Evolutionary conservation across 225 moss, liverwort and hornwort genomes (phyloP).

Genomic region (Thuidium tamariscinum): DNA sequence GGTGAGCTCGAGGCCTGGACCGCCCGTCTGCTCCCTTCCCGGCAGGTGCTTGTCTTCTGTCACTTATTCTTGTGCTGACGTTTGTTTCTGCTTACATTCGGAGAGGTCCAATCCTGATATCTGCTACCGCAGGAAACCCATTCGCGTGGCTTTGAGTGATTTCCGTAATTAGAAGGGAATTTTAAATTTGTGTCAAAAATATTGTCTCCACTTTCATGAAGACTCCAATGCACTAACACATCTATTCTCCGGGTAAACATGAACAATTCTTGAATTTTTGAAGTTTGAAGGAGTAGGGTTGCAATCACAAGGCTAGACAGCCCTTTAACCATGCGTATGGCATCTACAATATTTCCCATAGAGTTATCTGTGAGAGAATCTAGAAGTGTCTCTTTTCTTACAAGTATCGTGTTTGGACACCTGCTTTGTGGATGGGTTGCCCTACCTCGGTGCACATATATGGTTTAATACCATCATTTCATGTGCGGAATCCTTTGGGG

Average conservation of each 20-base stretch:
- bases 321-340: not conserved
- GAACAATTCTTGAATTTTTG: not conserved
- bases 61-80: not conserved
- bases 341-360: not conserved
- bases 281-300: not conserved
- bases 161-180: not conserved
- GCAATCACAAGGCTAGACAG: not conserved
- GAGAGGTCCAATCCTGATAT: not conserved
- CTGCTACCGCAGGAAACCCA: not conserved
- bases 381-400: not conserved
- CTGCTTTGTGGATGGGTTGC: not conserved
- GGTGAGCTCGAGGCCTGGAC: conserved; percentile 82
- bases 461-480: not conserved
- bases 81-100: not conserved
- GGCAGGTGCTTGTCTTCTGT: conserved; percentile 30
- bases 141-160: not conserved
- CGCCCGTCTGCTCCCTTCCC: conserved; percentile 80
- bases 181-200: not conserved
- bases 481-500: not conserved
- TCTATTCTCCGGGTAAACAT: not conserved
- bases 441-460: not conserved
- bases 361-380: not conserved
- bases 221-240: not conserved
- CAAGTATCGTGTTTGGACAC: not conserved
- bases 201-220: not conserved